Conservation (phyloP, 2,329 filamentous ascomycete genomes). For the Monosporascus sp. region DNA sequence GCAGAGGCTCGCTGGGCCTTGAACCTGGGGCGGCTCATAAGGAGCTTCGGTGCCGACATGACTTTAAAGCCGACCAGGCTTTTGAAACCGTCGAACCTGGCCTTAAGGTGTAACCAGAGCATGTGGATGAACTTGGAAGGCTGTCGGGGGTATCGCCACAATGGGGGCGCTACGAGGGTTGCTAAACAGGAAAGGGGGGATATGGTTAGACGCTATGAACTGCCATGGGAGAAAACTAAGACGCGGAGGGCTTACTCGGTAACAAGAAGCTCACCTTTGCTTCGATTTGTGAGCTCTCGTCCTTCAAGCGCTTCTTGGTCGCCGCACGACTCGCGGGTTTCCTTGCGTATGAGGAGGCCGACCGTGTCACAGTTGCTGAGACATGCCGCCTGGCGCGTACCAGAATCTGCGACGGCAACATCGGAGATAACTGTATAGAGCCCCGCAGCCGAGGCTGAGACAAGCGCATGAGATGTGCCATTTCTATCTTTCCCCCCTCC, state of each 20-base stretch:
- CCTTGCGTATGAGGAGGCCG: not conserved
- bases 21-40: constrained; percentile 37
- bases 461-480: constrained; percentile 13
- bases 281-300: not conserved
- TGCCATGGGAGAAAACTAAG: not conserved
- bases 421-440: not conserved
- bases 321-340: constrained; percentile 2
- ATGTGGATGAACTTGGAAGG: constrained; percentile 18
- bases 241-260: constrained; percentile 13
- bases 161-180: constrained; percentile 23
- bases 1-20: constrained; percentile 37
- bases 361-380: constrained; percentile 6
- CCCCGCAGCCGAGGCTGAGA: constrained; percentile 12
- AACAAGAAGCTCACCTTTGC: constrained; percentile 8
- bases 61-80: constrained; percentile 35
- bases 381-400: constrained; percentile 6
- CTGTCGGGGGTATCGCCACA: constrained; percentile 20
- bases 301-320: not conserved
- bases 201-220: not conserved
- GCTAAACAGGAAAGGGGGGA: constrained; percentile 8
- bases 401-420: not conserved
- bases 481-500: not conserved
- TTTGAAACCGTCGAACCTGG: constrained; percentile 30
- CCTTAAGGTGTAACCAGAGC: constrained; percentile 22
- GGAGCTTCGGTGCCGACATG: constrained; percentile 37